Evolutionary conservation across 768 basidiomycete species (phyloP), one percentile per base, ranked within the genome.

Genomic region (Nidularia pulvinata): DNA sequence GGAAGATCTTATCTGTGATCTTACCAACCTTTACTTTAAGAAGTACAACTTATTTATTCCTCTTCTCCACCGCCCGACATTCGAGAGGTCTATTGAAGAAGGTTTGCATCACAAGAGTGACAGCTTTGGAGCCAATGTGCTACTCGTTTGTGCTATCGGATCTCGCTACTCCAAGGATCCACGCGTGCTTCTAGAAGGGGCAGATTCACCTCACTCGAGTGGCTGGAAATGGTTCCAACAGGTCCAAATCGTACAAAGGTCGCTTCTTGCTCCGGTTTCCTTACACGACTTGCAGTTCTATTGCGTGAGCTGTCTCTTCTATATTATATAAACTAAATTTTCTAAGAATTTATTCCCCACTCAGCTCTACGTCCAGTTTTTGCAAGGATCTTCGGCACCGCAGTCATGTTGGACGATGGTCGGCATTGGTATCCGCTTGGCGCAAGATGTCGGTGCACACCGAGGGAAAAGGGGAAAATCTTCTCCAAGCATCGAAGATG

Each of bases 391-490:
- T 0, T 82, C 81, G 0, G 78, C 81, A 0, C 85, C 84, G 1
- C 85, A 87, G 51, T 77, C 81, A 10, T 81, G 78, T 52, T 92
- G 91, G 91, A 81, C 81, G 3, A 66, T 88, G 48, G 77, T 85
- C 33, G 88, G 89, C 3, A 76, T 91, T 37, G 88, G 88, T 30
- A 77, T 93, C 36, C 83, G 91, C 3, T 69, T 88, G 30, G 84
- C 86, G 0, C 87, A 92, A 63, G 91, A 95, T 58, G 84, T 91
- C 11, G 85, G 93, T 19, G 88, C 84, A 0, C 93, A 94, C 66
- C 61, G 78, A 25, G 61, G 78, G 37, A 78, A 73, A 52, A 56
- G 63, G 1, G 58, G 66, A 30, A 66, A 55, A 22, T 58, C 61
- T 55, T 63, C 64, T 6, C 67, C 74, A 36, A 79, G 78, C 0